phyloP scores from a whole-genome alignment of 2,329 filamentous ascomycete genomes.

The Talaromyces rugulosus region DNA sequence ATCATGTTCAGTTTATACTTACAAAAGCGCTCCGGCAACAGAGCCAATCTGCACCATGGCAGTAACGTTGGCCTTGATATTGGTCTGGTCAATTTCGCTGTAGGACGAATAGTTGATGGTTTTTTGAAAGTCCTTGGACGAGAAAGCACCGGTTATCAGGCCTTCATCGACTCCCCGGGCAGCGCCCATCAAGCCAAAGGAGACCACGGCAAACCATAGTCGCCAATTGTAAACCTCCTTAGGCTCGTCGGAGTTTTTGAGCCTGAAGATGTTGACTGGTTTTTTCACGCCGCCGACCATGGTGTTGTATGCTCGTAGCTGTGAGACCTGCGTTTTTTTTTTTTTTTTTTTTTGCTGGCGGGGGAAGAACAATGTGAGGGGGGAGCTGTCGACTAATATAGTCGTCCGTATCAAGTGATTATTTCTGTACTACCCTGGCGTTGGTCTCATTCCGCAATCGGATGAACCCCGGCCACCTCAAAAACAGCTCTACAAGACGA shows the following conservation, averaged over 20 bases:
- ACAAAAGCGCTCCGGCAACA: conserved; percentile 65
- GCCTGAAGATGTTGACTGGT: conserved; percentile 52
- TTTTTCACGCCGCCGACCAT: conserved; percentile 45
- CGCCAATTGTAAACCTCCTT: conserved; percentile 71
- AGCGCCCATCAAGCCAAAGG: conserved; percentile 71
- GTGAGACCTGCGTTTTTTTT: background rate
- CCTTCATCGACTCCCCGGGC: conserved; percentile 78
- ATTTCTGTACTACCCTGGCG: background rate
- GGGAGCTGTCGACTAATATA: background rate
- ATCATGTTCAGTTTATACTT: conserved; percentile 15
- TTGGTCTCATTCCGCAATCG: background rate
- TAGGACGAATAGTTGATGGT: conserved; percentile 57
- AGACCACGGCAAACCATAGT: conserved; percentile 71
- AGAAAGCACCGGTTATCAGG: conserved; percentile 68
- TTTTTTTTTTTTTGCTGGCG: background rate
- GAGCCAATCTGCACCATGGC: conserved; percentile 79
- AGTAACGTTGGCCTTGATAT: conserved; percentile 72
- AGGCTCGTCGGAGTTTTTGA: conserved; percentile 62
- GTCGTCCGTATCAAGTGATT: background rate
- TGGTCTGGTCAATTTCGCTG: conserved; percentile 52
- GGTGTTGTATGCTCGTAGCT: background rate
- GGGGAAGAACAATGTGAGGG: background rate
- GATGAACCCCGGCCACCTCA: background rate
- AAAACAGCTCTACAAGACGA: background rate
- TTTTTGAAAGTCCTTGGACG: conserved; percentile 60